Conservation (phyloP, 2,329 filamentous ascomycete species). For the Shiraia sp. region DNA sequence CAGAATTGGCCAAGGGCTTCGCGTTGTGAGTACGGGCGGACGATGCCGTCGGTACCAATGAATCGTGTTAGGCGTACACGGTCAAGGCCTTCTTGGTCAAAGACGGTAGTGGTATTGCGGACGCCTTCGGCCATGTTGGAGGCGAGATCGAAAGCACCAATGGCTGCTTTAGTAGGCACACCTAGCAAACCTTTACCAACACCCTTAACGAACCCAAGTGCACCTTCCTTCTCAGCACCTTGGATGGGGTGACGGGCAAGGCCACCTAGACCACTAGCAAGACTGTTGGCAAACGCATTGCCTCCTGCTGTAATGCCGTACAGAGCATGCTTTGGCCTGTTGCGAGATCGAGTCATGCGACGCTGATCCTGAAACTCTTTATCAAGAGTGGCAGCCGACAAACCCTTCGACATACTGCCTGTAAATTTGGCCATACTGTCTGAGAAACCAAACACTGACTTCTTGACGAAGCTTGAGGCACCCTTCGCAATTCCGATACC, state of each 20-base stretch:
- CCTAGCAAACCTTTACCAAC: slow-evolving; percentile 94
- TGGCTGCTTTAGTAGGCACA: slow-evolving; percentile 94
- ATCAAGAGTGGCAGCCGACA: slow-evolving; percentile 92
- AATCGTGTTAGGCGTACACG: slow-evolving; percentile 92
- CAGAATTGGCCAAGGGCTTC: slow-evolving; percentile 97
- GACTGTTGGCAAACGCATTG: slow-evolving; percentile 89
- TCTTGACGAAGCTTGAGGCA: slow-evolving; percentile 96
- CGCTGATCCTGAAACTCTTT: slow-evolving; percentile 98
- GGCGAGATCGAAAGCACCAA: slow-evolving; percentile 94
- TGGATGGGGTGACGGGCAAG: slow-evolving; percentile 92
- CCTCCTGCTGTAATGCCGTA: slow-evolving; percentile 95
- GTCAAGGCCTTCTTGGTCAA: slow-evolving; percentile 91
- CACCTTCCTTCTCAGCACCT: slow-evolving; percentile 93
- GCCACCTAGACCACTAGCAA: slow-evolving; percentile 92
- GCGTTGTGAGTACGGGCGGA: slow-evolving; percentile 90
- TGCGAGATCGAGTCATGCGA: slow-evolving; percentile 88
- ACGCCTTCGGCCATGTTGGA: slow-evolving; percentile 97
- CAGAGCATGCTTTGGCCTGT: slow-evolving; percentile 93
- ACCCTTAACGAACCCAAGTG: slow-evolving; percentile 94
- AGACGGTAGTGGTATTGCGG: slow-evolving; percentile 97
- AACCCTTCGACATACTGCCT: slow-evolving; percentile 92
- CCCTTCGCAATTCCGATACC: slow-evolving; percentile 95
- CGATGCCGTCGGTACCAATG: slow-evolving; percentile 88
- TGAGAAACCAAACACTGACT: slow-evolving; percentile 95
- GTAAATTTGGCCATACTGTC: slow-evolving; percentile 98